Conservation (phyloP, 441 rosid species). For the Populus hybrid region DNA sequence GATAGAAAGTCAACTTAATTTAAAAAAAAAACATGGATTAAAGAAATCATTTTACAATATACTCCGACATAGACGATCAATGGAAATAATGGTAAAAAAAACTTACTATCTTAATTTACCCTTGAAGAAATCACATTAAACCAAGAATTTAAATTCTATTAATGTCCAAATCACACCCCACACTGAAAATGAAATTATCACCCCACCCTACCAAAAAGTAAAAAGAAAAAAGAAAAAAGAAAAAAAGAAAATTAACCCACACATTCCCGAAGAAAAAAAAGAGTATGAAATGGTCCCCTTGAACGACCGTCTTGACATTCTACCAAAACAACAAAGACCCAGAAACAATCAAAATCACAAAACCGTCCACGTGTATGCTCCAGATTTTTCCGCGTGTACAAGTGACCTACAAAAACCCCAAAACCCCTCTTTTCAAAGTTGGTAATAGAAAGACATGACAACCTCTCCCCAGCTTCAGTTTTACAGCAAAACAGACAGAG, state of each 20-base stretch:
- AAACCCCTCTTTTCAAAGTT: conserved; percentile 35
- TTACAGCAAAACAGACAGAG: conserved; percentile 29
- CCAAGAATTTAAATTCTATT: neutral
- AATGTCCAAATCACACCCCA: neutral
- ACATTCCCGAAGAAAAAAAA: neutral
- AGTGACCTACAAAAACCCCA: conserved; percentile 17
- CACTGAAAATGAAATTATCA: neutral
- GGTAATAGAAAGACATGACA: conserved; percentile 33
- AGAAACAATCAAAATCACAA: neutral
- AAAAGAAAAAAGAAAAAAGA: neutral
- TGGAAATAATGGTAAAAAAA: too few species aligned
- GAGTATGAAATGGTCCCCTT: conserved; percentile 24
- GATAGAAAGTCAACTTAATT: too few species aligned
- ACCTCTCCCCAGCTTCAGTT: conserved; percentile 35
- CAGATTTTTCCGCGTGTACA: conserved; percentile 5
- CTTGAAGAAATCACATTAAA: neutral
- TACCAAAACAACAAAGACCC: conserved; percentile 12
- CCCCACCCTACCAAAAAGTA: conserved; percentile 3
- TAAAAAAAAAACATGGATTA: too few species aligned
- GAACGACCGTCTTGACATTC: conserved; percentile 24
- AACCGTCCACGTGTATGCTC: neutral
- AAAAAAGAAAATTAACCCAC: neutral
- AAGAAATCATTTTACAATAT: too few species aligned
- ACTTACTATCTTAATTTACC: neutral
- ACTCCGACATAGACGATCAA: neutral